Percentiles rank a stretch among this genome's conserved stretches.
Conservation (phyloP, 768 basidiomycete species). For the Russula lepida region DNA sequence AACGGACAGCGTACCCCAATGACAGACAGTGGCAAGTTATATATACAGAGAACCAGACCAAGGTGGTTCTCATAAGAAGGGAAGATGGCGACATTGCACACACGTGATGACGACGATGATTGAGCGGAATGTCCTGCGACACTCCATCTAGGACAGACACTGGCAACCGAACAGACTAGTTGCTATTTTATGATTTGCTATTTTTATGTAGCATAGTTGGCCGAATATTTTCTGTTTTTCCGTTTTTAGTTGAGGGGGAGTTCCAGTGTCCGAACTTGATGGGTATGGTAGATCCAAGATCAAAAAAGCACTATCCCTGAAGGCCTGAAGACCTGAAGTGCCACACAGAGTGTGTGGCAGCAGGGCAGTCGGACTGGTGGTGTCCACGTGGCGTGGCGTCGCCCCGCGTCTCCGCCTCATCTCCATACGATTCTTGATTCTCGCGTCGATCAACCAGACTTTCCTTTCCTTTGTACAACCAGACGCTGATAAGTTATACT, state of each 20-base stretch:
- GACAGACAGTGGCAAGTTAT: too few relatives aligned
- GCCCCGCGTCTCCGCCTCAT: not conserved
- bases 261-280: too few relatives aligned
- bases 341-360: not conserved
- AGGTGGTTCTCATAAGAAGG: constrained; percentile 16
- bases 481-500: not conserved
- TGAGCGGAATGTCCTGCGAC: not conserved
- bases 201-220: too few relatives aligned
- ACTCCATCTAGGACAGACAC: not conserved
- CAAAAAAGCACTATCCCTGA: not conserved
- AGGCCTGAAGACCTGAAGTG: too few relatives aligned
- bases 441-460: not conserved
- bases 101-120: too few relatives aligned
- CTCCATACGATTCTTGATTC: not conserved
- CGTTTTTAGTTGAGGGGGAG: too few relatives aligned
- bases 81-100: constrained; percentile 26
- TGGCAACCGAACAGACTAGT: not conserved
- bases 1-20: not conserved
- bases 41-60: not conserved
- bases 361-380: not conserved
- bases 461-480: not conserved
- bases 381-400: constrained; percentile 6
- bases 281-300: not conserved
- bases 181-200: too few relatives aligned
- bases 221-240: too few relatives aligned